These are phyloP conservation scores for Colletotrichum orbiculare DNA, from an alignment of 2,329 filamentous ascomycete genomes.

Conservation along the genomic window DNA sequence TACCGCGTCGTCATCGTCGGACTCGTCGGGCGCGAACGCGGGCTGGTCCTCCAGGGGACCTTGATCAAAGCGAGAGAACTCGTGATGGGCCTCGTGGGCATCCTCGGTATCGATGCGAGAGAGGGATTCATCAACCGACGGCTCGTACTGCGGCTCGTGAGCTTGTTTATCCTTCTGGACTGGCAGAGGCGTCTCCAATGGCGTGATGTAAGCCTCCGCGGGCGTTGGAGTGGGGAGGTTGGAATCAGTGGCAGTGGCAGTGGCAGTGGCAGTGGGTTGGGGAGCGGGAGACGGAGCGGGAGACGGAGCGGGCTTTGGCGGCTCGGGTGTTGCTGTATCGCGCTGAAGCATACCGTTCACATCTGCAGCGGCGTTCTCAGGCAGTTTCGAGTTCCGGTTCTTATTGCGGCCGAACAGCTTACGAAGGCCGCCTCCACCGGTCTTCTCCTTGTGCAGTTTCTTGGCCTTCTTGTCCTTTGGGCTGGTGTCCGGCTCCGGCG, in stretches of 20 bases:
- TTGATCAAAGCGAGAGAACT: slow-evolving; percentile 82
- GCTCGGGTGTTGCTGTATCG: slow-evolving; percentile 41
- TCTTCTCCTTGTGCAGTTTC: slow-evolving; percentile 66
- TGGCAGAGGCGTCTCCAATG: slow-evolving; percentile 35
- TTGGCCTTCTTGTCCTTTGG: slow-evolving; percentile 60
- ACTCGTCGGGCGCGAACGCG: slow-evolving; percentile 77
- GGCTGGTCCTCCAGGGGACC: slow-evolving; percentile 89
- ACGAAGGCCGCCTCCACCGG: slow-evolving; percentile 62
- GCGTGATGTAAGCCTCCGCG: slow-evolving; percentile 32
- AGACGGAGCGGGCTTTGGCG: slow-evolving; percentile 39
- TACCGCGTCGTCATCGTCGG: slow-evolving; percentile 56
- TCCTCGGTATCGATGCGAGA: slow-evolving; percentile 72
- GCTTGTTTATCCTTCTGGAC: slow-evolving; percentile 32
- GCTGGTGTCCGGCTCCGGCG: slow-evolving; percentile 54
- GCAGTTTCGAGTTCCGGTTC: slow-evolving; percentile 67
- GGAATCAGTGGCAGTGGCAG: slow-evolving; percentile 31
- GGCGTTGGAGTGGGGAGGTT: slow-evolving; percentile 36
- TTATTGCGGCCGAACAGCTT: slow-evolving; percentile 75
- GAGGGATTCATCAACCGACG: slow-evolving; percentile 58
- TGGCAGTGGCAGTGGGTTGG: slow-evolving; percentile 30
- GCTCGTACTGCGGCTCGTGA: slow-evolving; percentile 54
- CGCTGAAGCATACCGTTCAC: slow-evolving; percentile 62
- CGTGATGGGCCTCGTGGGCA: slow-evolving; percentile 67
- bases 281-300: slow-evolving; percentile 38
- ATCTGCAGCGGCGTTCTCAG: slow-evolving; percentile 63